Evolutionary conservation across 2,329 filamentous ascomycete species (phyloP).

Genomic region (Nakataea oryzae): DNA sequence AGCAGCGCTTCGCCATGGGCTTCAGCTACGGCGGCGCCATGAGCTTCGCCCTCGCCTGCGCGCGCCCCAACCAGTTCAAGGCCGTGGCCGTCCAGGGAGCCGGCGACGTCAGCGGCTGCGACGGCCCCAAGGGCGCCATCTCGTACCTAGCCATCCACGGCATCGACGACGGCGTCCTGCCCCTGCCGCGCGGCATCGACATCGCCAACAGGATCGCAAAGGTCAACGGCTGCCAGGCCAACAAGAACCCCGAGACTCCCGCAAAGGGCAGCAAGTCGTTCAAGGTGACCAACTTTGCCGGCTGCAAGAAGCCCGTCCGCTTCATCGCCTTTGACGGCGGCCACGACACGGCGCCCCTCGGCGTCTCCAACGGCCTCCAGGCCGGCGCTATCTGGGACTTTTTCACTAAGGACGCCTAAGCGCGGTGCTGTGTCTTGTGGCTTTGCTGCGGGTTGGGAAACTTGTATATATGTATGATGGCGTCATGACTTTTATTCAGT

Average conservation of each 20-base stretch:
- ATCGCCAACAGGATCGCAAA: constrained; percentile 24
- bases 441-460: neutral
- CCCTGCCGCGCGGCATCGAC: constrained; percentile 17
- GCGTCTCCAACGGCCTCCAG: neutral
- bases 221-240: neutral
- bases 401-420: neutral
- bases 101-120: constrained; percentile 1
- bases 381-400: neutral
- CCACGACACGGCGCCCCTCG: constrained; percentile 1
- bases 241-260: neutral
- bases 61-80: constrained; percentile 23
- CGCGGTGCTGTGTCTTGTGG: neutral
- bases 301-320: neutral
- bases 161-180: constrained; percentile 19
- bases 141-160: constrained; percentile 1
- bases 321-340: neutral
- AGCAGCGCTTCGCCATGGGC: constrained; percentile 28
- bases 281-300: neutral
- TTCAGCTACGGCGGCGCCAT: constrained; percentile 34
- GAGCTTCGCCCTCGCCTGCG: constrained; percentile 29
- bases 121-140: neutral
- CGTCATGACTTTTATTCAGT: neutral
- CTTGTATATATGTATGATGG: neutral
- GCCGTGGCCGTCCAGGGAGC: constrained; percentile 16
- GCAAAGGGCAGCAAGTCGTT: neutral